Base-by-base conservation (phyloP, 2,329 filamentous ascomycete genomes). In the Aureobasidium namibiae region DNA sequence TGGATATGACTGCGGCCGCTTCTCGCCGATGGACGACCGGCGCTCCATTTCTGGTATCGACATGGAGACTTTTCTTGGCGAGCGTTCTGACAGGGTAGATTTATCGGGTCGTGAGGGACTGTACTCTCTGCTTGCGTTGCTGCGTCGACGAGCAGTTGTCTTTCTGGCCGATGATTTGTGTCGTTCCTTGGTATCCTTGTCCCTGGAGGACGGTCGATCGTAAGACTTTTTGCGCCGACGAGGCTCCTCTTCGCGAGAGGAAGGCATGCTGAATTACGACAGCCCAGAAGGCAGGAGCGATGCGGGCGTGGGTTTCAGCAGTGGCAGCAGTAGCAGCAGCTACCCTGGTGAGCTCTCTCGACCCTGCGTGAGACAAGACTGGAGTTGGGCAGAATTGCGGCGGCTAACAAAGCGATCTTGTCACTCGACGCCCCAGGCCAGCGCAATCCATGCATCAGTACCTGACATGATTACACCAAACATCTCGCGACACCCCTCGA, bases 1-100 rank as follows among this genome's bases (percentile, higher is more conserved):
- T 1, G 91, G 90, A 70, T 96, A 95, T 7, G 89, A 87, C 42
- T 88, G 66, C 38, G 72, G 67, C 53, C 72, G 67, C 41, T 74
- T 72, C 10, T 67, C 70, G 61, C 69, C 72, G 21, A 66, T 67
- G 14, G 67, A 68, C 14, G 69, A 60, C 29, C 76, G 69, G 3
- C 76, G 72, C 23, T 75, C 73, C 73, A 79, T 75, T 65, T 80
- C 78, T 38, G 78, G 76, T 52, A 76, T 73, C 26, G 61, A 50
- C 56, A 75, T 66, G 18, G 73, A 67, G 66, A 73, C 72, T 58
- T 72, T 73, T 60, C 62, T 66, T 7, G 63, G 56, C 8, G 57
- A 54, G n/a, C 61, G 58, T 38, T 63, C 60, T n/a, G 58, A 60
- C 21, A 59, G 26, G 23, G 60, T 63, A 10, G 63, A 61, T 61